A percentile compares a stretch with the other conserved stretches of the same genome.
Evolutionary conservation across 805 yeast genomes (phyloP).

Genomic region (Danielia oregonensis): DNA sequence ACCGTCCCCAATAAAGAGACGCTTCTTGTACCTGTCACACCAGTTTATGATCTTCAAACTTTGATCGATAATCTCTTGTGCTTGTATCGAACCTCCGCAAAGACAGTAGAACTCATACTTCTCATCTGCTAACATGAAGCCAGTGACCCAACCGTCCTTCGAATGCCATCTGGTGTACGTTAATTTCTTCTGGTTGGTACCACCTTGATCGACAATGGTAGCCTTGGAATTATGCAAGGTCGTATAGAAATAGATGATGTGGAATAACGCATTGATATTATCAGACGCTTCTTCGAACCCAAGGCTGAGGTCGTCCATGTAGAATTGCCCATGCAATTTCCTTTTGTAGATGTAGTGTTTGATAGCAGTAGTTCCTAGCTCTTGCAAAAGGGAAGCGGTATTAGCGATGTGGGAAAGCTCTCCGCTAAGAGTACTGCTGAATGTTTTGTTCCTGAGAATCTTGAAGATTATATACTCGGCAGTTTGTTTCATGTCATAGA

Average conservation of each 20-base stretch:
- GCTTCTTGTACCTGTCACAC: constrained; percentile 68
- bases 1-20: constrained; percentile 74
- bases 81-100: constrained; percentile 45
- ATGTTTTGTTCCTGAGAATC: constrained; percentile 19
- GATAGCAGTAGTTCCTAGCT: constrained; percentile 38
- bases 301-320: constrained; percentile 35
- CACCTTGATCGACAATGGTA: constrained; percentile 15
- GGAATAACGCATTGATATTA: constrained; percentile 26
- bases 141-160: constrained; percentile 21
- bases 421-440: constrained; percentile 18
- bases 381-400: constrained; percentile 18
- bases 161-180: constrained; percentile 43
- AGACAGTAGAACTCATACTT: constrained; percentile 36
- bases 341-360: constrained; percentile 82
- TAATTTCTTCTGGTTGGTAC: constrained; percentile 37
- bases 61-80: constrained; percentile 55
- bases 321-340: constrained; percentile 62
- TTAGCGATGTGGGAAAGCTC: constrained; percentile 16
- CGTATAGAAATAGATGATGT: constrained; percentile 37
- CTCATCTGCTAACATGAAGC: constrained; percentile 35
- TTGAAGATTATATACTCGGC: constrained; percentile 47
- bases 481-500: constrained; percentile 66
- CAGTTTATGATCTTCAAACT: constrained; percentile 67
- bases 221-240: constrained; percentile 25
- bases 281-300: constrained; percentile 15